Base-by-base conservation (phyloP, 2,329 filamentous ascomycete species). In the Alternaria conjuncta region DNA sequence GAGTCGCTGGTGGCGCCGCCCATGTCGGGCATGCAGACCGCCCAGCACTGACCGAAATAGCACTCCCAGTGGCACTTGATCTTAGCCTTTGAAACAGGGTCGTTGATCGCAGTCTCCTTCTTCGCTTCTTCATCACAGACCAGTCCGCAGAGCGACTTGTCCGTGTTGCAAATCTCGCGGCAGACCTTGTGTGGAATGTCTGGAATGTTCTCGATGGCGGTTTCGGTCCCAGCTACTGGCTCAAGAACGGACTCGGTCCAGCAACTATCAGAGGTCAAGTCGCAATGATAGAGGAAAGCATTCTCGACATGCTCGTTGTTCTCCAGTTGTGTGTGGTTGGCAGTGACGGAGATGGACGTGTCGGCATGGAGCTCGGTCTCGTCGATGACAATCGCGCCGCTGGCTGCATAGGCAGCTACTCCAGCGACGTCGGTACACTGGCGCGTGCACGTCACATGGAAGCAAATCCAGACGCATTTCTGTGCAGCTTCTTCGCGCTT, bases 381-480 rank as follows among this genome's bases (percentile, higher is more conserved):
- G n/a, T 50, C 23, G 30, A 61, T 49, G 58, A 61, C 51, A 21
- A 61, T 53, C 30, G 58, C 51, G 18, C 8, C 43, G 23, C 26
- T 30, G 18, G 50, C 41, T 26, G 44, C 44, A 21, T 25, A n/a
- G 8, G 28, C 32, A 18, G 30, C 12, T 12, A 46, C 28, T 12
- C 15, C 10, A 13, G 32, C 20, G 5, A 25, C 13, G 25, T 23
- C n/a, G 30, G 41, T 25, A 30, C 58, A 61, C 15, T 20, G 28
- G 13, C 28, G 28, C 28, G 23, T 25, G 51, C 58, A 61, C 28
- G 12, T 30, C 25, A 53, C 21, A 44, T 56, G n/a, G 13, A 43
- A 12, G 30, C 58, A 61, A 30, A 56, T 15, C 50, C 46, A 32
- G 43, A 61, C 15, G 44, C 58, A 61, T 3, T 30, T 12, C 11